These are phyloP conservation scores for Sistotremastrum suecicum DNA, from an alignment of 768 basidiomycete genomes.

Conservation along the genomic window DNA sequence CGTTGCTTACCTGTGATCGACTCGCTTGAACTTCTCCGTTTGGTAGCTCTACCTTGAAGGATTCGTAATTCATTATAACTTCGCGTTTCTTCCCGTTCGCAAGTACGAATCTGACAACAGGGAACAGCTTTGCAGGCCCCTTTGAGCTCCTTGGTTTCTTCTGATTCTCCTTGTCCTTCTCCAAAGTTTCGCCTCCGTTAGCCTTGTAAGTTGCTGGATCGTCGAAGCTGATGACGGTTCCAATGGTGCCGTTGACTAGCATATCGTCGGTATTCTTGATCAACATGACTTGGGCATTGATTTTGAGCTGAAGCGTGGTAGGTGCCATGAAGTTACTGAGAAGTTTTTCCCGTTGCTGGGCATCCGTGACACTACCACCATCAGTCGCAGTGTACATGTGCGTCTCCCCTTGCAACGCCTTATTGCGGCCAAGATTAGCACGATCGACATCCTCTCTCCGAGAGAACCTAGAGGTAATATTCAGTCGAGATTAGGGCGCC, in stretches of 20 bases:
- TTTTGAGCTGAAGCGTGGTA: slow-evolving; percentile 46
- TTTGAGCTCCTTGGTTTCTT: slow-evolving; percentile 11
- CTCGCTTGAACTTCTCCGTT: slow-evolving; percentile 72
- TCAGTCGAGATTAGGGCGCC: slow-evolving; percentile 3
- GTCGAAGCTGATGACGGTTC: slow-evolving; percentile 63
- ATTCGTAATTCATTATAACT: slow-evolving; percentile 51
- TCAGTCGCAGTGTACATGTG: slow-evolving; percentile 47
- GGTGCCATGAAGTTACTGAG: slow-evolving; percentile 90
- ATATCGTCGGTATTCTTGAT: slow-evolving; percentile 88
- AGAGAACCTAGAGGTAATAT: slow-evolving; percentile 51
- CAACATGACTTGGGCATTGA: slow-evolving; percentile 86
- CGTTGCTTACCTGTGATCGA: slow-evolving; percentile 52
- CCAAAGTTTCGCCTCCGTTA: slow-evolving; percentile 21
- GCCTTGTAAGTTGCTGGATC: slow-evolving; percentile 36
- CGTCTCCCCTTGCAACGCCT: slow-evolving; percentile 37
- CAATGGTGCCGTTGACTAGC: slow-evolving; percentile 92
- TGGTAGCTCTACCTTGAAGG: slow-evolving; percentile 82
- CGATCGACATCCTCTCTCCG: slow-evolving; percentile 82
- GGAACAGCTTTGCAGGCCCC: slow-evolving; percentile 26
- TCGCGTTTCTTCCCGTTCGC: slow-evolving; percentile 40
- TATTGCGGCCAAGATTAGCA: slow-evolving; percentile 63
- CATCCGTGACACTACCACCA: slow-evolving; percentile 40
- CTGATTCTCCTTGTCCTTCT: slow-evolving; percentile 19
- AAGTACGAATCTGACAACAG: slow-evolving; percentile 67
- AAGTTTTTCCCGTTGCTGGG: slow-evolving; percentile 54